A percentile compares a stretch with the other conserved stretches of the same genome.
Evolutionary conservation across 2,329 filamentous ascomycete genomes (phyloP).

Genomic region (Colletotrichum phormii): DNA sequence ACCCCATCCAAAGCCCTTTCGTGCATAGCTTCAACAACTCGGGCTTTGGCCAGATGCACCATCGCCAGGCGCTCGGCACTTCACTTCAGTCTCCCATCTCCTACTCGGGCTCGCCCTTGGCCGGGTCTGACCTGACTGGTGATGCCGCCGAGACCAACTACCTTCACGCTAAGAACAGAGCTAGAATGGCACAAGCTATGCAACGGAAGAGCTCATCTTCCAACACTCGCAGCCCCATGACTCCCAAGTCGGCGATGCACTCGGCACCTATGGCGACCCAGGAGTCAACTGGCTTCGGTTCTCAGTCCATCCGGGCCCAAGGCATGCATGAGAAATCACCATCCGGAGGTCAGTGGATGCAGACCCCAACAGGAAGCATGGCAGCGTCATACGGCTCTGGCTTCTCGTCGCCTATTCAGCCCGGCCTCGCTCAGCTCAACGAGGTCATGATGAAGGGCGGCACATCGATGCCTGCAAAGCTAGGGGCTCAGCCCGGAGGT

Average conservation of each 20-base stretch:
- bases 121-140: slow-evolving; percentile 61
- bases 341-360: slow-evolving; percentile 86
- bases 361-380: slow-evolving; percentile 80
- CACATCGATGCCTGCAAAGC: slow-evolving; percentile 90
- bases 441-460: slow-evolving; percentile 91
- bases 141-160: slow-evolving; percentile 65
- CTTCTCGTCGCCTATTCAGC: slow-evolving; percentile 83
- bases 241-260: slow-evolving; percentile 84
- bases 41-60: slow-evolving; percentile 79
- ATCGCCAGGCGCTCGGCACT: slow-evolving; percentile 65
- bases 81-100: slow-evolving; percentile 65
- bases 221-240: slow-evolving; percentile 82
- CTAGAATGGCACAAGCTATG: slow-evolving; percentile 71
- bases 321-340: slow-evolving; percentile 82
- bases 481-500: slow-evolving; percentile 63
- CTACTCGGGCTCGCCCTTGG: slow-evolving; percentile 62
- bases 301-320: slow-evolving; percentile 81
- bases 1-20: slow-evolving; percentile 92
- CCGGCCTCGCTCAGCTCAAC: slow-evolving; percentile 80
- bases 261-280: slow-evolving; percentile 75
- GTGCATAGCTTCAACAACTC: slow-evolving; percentile 81
- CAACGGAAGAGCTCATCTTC: slow-evolving; percentile 83
- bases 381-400: slow-evolving; percentile 91
- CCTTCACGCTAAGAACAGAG: slow-evolving; percentile 67
- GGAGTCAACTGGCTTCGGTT: slow-evolving; percentile 78